phyloP scores from a whole-genome alignment of 1,284 basidiomycete genomes.

The Ceratobasidium sp. region DNA sequence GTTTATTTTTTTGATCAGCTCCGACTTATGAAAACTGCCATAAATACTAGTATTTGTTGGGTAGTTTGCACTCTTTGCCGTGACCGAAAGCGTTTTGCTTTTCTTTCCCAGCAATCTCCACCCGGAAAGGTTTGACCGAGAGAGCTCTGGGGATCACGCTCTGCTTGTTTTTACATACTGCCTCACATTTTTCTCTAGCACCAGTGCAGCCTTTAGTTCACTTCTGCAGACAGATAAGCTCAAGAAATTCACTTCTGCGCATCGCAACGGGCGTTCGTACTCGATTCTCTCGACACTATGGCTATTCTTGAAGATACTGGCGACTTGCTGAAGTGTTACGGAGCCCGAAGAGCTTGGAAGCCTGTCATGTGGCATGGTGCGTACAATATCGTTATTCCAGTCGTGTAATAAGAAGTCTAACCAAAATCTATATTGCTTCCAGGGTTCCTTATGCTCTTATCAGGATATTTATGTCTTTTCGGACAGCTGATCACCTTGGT shows the following conservation, averaged over 20 bases:
- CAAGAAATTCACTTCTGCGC: conserved; percentile 4
- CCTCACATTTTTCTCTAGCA: conserved; percentile 17
- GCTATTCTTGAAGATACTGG: conserved; percentile 15
- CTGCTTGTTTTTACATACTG: conserved; percentile 5
- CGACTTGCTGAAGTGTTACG: conserved; percentile 2
- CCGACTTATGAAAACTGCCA: no score
- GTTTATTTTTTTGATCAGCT: no score
- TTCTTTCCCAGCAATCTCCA: conserved; percentile 5
- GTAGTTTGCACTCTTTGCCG: conserved; percentile 24
- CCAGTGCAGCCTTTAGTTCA: conserved; percentile 26
- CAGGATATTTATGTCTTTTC: conserved; percentile 12
- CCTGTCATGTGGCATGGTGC: conserved; percentile 39
- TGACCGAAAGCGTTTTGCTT: conserved; percentile 3
- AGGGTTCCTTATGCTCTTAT: conserved; percentile 27
- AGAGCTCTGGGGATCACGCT: background rate
- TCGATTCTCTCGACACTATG: conserved; percentile 1
- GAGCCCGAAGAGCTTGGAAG: conserved; percentile 15
- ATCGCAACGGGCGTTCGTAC: background rate
- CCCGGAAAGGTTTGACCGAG: background rate
- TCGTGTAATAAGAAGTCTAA: no score
- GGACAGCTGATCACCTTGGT: conserved; percentile 13
- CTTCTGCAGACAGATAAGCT: conserved; percentile 7
- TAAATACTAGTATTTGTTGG: background rate
- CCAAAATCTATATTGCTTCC: background rate
- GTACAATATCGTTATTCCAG: no score